phyloP scores from a whole-genome alignment of 306 rosid genomes.

The Leucaena leucocephala region DNA sequence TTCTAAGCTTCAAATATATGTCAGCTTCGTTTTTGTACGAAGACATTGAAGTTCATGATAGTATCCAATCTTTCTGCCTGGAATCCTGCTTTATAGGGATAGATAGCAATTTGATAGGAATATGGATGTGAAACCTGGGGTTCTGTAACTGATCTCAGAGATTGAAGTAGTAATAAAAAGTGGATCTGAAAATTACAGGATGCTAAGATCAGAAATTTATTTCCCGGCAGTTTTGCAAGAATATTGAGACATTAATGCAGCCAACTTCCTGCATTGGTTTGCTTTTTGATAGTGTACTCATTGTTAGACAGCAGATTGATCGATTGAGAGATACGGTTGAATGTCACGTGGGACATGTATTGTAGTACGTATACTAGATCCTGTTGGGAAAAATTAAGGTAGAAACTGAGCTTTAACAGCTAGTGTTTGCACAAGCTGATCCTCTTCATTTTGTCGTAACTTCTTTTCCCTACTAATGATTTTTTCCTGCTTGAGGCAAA shows the following conservation, averaged over 20 bases:
- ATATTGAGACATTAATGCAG: neutral
- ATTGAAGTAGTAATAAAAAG: neutral
- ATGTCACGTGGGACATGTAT: conserved; percentile 6
- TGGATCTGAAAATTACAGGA: neutral
- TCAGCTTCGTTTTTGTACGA: neutral
- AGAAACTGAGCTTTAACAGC: neutral
- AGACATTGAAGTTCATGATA: neutral
- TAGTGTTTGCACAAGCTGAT: neutral
- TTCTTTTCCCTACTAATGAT: too few relatives aligned
- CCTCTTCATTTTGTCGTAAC: too few relatives aligned
- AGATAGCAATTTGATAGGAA: conserved; percentile 6
- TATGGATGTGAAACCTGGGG: neutral
- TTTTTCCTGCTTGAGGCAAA: too few relatives aligned
- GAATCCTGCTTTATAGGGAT: neutral
- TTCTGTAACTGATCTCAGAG: conserved; percentile 4
- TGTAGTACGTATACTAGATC: conserved; percentile 19
- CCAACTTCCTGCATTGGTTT: neutral
- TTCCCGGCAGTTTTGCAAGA: neutral
- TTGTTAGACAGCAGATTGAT: neutral
- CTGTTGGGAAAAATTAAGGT: neutral
- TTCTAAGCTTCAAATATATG: conserved; percentile 1
- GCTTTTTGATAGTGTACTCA: conserved; percentile 5
- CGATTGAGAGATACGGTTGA: conserved; percentile 14
- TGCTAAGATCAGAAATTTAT: neutral
- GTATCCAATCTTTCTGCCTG: neutral